phyloP scores from a whole-genome alignment of 176 grass and related monocot genomes.

The Triticum aestivum region DNA sequence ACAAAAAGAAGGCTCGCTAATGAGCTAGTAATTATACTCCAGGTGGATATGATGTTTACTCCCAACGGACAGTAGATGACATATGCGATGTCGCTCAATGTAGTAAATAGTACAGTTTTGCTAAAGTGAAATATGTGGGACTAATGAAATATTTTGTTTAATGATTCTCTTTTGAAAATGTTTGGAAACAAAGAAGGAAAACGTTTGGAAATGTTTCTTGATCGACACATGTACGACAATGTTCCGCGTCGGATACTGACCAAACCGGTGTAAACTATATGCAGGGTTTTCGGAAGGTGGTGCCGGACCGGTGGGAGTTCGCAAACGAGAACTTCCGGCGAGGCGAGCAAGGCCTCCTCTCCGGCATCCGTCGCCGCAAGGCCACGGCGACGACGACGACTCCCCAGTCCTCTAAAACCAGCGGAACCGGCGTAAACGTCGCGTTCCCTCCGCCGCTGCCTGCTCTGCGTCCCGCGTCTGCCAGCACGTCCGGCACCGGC shows the following conservation, averaged over 20 bases:
- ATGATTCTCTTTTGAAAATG: too few species aligned
- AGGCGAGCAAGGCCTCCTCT: conserved; percentile 61
- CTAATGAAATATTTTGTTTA: too few species aligned
- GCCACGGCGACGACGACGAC: conserved; percentile 15
- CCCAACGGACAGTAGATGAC: neutral
- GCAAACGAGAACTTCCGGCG: conserved; percentile 82
- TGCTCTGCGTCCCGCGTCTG: conserved; percentile 34
- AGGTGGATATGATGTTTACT: neutral
- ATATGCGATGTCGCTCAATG: neutral
- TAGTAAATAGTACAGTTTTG: too few species aligned
- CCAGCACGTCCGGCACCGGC: conserved; percentile 40
- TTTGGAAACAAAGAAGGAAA: too few species aligned
- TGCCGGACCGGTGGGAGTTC: conserved; percentile 88
- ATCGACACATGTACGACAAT: too few species aligned
- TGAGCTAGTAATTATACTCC: neutral
- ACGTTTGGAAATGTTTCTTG: too few species aligned
- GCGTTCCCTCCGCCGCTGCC: conserved; percentile 33
- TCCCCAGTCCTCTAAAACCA: conserved; percentile 22
- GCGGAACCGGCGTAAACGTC: conserved; percentile 18
- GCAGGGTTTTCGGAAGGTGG: conserved; percentile 89
- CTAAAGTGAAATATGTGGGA: neutral
- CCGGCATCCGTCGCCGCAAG: conserved; percentile 62
- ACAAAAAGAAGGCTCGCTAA: neutral
- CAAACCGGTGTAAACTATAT: too few species aligned
- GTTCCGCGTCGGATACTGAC: too few species aligned